Evolutionary conservation across 2,329 filamentous ascomycete genomes (phyloP).

Genomic region (Byssothecium circinans): DNA sequence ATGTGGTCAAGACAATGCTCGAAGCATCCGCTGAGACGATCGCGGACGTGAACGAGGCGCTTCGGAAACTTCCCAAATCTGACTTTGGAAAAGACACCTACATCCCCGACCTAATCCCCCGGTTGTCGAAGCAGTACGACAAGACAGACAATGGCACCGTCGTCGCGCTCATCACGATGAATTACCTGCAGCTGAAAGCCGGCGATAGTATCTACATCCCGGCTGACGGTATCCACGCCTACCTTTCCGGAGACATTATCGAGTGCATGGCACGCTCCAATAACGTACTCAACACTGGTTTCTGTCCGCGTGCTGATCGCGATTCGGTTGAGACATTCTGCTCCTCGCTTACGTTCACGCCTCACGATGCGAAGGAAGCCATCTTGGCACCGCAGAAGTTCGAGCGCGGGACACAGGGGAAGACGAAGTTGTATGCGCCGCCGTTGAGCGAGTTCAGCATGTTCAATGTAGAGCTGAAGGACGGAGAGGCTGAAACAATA

Average conservation of each 20-base stretch:
- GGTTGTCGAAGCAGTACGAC: slow-evolving; percentile 66
- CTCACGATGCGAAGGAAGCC: slow-evolving; percentile 61
- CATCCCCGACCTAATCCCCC: slow-evolving; percentile 65
- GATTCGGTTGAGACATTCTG: slow-evolving; percentile 67
- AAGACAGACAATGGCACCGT: slow-evolving; percentile 66
- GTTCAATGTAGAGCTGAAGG: slow-evolving; percentile 59
- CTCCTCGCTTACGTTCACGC: slow-evolving; percentile 63
- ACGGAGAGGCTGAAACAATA: slow-evolving; percentile 62
- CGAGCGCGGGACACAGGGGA: slow-evolving; percentile 58
- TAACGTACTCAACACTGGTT: slow-evolving; percentile 74
- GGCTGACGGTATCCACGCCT: slow-evolving; percentile 73
- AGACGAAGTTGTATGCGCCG: slow-evolving; percentile 65
- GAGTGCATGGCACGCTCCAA: slow-evolving; percentile 78
- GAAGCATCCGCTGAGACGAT: slow-evolving; percentile 57
- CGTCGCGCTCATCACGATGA: slow-evolving; percentile 73
- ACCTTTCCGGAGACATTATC: slow-evolving; percentile 72
- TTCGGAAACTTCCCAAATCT: slow-evolving; percentile 53
- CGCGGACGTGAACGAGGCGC: slow-evolving; percentile 54
- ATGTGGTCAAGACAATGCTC: slow-evolving; percentile 59
- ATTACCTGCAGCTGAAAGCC: slow-evolving; percentile 66
- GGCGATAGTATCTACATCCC: slow-evolving; percentile 72
- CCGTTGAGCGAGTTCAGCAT: slow-evolving; percentile 74
- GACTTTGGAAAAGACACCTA: slow-evolving; percentile 58
- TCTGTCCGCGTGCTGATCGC: slow-evolving; percentile 68
- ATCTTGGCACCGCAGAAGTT: slow-evolving; percentile 55